These are phyloP conservation scores for Cochlearia excelsa DNA, from an alignment of 345 rosid genomes.

Conservation along the genomic window DNA sequence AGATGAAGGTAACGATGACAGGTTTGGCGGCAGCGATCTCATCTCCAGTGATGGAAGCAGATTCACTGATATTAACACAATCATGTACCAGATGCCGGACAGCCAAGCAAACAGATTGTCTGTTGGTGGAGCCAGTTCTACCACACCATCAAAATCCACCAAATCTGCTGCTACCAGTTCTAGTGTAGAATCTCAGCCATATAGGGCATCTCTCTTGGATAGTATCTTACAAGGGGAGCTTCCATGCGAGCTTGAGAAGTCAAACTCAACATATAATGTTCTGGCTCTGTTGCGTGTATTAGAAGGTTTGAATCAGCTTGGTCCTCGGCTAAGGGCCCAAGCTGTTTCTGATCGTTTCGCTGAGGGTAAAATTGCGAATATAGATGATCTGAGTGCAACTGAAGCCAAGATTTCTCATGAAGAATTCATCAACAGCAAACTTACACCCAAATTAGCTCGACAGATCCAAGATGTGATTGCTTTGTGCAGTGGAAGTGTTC, in stretches of 20 bases:
- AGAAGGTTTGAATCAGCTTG: slow-evolving; percentile 93
- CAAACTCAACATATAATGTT: slow-evolving; percentile 85
- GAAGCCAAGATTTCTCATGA: slow-evolving; percentile 66
- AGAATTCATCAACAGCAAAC: slow-evolving; percentile 83
- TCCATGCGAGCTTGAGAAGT: slow-evolving; percentile 91
- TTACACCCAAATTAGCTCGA: slow-evolving; percentile 94
- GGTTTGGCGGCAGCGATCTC: slow-evolving; percentile 75
- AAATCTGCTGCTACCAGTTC: slow-evolving; percentile 48
- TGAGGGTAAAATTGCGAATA: slow-evolving; percentile 56
- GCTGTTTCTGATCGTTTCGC: slow-evolving; percentile 55
- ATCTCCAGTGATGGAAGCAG: slow-evolving; percentile 87
- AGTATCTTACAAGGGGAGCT: slow-evolving; percentile 87
- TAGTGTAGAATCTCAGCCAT: slow-evolving; percentile 49
- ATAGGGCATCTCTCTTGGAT: slow-evolving; percentile 70
- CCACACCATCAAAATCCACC: slow-evolving; percentile 47
- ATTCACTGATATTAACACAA: slow-evolving; percentile 79
- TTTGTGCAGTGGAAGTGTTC: slow-evolving; percentile 96
- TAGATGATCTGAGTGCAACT: slow-evolving; percentile 51
- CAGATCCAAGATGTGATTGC: slow-evolving; percentile 99
- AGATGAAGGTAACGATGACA: slow-evolving; percentile 92
- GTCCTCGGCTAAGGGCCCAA: slow-evolving; percentile 78
- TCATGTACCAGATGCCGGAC: slow-evolving; percentile 85
- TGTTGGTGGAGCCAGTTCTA: slow-evolving; percentile 60
- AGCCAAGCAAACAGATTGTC: slow-evolving; percentile 66
- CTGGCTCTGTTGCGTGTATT: slow-evolving; percentile 79